Percentiles rank a stretch among this genome's conserved stretches.
Evolutionary conservation across 805 yeast species (phyloP).

Genomic region (Kodamaea sagamina): DNA sequence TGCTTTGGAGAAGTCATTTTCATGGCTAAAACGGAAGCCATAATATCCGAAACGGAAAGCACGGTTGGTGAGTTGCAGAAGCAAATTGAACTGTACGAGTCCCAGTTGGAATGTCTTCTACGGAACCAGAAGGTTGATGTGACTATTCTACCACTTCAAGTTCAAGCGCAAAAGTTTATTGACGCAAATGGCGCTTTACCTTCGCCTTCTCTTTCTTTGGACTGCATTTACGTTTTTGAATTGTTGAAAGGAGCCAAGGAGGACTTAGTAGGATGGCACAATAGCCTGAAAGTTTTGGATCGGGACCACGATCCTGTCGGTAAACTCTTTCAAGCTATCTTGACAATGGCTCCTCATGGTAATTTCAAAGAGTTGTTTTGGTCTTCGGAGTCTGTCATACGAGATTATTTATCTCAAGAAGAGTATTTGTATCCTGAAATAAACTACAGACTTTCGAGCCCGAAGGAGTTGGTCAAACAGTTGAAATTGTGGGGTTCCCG

Average conservation of each 20-base stretch:
- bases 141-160: constrained; percentile 18
- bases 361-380: constrained; percentile 15
- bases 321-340: constrained; percentile 16
- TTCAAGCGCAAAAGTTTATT: constrained; percentile 23
- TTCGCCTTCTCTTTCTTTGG: constrained; percentile 21
- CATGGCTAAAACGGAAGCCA: constrained; percentile 10
- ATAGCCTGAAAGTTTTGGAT: neutral
- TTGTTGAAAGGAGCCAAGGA: neutral
- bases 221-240: constrained; percentile 15
- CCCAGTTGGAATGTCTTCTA: constrained; percentile 6
- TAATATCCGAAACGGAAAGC: neutral
- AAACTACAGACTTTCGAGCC: constrained; percentile 14
- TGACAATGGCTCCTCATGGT: constrained; percentile 19
- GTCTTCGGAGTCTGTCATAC: constrained; percentile 7
- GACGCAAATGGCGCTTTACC: constrained; percentile 19
- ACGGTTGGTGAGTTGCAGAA: constrained; percentile 9
- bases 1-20: constrained; percentile 18
- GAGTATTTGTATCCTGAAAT: constrained; percentile 19
- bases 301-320: neutral
- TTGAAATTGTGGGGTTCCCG: constrained; percentile 12
- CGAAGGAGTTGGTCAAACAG: constrained; percentile 14
- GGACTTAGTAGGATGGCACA: constrained; percentile 1
- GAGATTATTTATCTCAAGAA: constrained; percentile 13
- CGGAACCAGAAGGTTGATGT: neutral
- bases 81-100: constrained; percentile 9